phyloP scores from a whole-genome alignment of 1,284 basidiomycete genomes.

The Sanguinoderma infundibulare region DNA sequence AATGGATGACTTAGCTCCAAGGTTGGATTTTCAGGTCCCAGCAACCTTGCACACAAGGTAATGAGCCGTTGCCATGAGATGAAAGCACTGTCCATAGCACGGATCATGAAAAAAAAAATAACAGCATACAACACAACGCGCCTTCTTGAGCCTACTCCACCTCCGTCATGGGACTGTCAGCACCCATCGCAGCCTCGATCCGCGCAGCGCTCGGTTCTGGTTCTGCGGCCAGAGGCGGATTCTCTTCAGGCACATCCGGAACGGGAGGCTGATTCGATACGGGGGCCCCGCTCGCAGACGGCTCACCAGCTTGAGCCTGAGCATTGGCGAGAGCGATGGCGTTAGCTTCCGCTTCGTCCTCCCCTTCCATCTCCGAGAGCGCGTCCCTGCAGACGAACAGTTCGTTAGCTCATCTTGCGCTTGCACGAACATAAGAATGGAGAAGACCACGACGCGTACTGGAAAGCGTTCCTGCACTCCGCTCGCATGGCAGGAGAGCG shows the following conservation, averaged over 20 bases:
- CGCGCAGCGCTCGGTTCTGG: neutral
- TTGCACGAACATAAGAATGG: neutral
- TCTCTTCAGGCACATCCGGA: neutral
- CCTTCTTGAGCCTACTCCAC: neutral
- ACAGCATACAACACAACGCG: too few species aligned
- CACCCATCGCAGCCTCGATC: conserved; percentile 14
- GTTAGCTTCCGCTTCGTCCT: neutral
- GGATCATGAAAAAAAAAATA: too few species aligned
- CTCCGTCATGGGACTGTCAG: conserved; percentile 26
- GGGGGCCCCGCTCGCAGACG: neutral
- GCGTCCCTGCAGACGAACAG: conserved; percentile 15
- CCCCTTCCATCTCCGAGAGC: conserved; percentile 23
- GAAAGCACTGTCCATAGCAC: neutral
- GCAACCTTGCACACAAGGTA: too few species aligned
- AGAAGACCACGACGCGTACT: conserved; percentile 27
- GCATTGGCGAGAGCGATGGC: neutral
- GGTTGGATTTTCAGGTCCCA: too few species aligned
- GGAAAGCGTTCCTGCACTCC: conserved; percentile 37
- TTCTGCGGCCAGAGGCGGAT: neutral
- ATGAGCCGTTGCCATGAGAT: too few species aligned
- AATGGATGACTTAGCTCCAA: too few species aligned
- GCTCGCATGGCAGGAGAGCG: conserved; percentile 31
- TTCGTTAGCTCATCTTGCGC: neutral
- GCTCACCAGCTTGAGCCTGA: neutral
- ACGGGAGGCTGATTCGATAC: neutral